These are phyloP conservation scores for Phialemonium atrogriseum DNA, from an alignment of 2,329 filamentous ascomycete genomes.

Conservation along the genomic window DNA sequence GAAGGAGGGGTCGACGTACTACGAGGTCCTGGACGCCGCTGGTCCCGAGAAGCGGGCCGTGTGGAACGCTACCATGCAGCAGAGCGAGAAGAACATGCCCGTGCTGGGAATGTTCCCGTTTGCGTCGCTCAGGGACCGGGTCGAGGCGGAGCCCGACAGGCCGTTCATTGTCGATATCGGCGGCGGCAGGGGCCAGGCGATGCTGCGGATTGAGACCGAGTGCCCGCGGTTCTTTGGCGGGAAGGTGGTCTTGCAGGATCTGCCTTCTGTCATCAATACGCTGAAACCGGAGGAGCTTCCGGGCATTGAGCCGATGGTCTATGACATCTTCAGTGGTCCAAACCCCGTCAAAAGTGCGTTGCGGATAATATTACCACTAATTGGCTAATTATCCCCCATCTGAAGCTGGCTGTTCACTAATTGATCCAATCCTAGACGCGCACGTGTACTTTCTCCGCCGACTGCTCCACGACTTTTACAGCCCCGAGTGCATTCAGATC, in stretches of 20 bases:
- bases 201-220: conserved; percentile 19
- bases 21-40: conserved; percentile 21
- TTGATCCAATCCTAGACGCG: conserved; percentile 14
- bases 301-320: conserved; percentile 18
- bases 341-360: conserved; percentile 17
- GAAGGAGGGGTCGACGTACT: conserved; percentile 18
- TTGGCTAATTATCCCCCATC: too few species aligned
- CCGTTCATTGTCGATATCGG: conserved; percentile 23
- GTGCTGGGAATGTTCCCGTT: conserved; percentile 27
- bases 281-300: conserved; percentile 15
- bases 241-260: conserved; percentile 23
- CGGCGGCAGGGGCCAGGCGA: conserved; percentile 21
- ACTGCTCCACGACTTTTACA: conserved; percentile 24
- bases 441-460: conserved; percentile 24
- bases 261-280: conserved; percentile 22
- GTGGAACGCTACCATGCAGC: conserved; percentile 24
- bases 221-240: conserved; percentile 15
- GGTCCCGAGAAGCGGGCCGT: conserved; percentile 19
- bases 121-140: conserved; percentile 17
- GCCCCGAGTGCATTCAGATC: conserved; percentile 19
- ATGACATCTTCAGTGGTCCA: conserved; percentile 16
- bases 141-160: conserved; percentile 18
- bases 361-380: too few species aligned
- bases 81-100: conserved; percentile 23
- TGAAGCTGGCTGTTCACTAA: not conserved